phyloP scores from a whole-genome alignment of 495 filamentous ascomycete species.

The Trichoderma orchidacearum region DNA sequence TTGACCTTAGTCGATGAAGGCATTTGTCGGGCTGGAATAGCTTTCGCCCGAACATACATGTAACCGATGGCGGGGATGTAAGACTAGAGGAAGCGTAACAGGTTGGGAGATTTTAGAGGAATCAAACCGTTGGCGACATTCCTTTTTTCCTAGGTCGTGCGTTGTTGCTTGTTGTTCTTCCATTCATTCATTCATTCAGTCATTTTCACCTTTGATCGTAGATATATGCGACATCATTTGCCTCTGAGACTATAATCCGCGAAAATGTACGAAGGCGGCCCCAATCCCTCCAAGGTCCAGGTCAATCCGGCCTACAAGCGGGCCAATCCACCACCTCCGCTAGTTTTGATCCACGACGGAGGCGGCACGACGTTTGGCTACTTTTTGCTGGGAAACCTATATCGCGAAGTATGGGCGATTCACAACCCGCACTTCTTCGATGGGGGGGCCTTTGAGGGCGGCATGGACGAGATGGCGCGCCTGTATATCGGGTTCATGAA shows the following conservation, averaged over 20 bases:
- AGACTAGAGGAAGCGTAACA: background rate
- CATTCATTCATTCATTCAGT: background rate
- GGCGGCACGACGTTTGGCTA: constrained; percentile 27
- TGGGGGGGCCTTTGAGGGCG: constrained; percentile 13
- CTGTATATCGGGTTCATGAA: constrained; percentile 18
- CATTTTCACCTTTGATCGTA: background rate
- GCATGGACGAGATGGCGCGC: constrained; percentile 21
- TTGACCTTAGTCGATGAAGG: background rate
- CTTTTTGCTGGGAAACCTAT: constrained; percentile 18
- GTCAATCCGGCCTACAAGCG: background rate
- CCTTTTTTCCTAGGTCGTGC: background rate
- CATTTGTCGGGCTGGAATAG: background rate
- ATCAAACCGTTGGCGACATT: background rate
- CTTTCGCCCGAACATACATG: background rate
- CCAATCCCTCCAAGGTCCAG: background rate
- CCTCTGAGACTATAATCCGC: no score
- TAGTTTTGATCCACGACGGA: constrained; percentile 30
- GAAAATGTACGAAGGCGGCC: background rate
- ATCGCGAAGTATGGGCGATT: constrained; percentile 21
- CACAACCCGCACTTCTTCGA: constrained; percentile 20
- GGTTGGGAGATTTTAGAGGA: background rate
- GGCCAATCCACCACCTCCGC: constrained; percentile 7
- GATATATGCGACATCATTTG: background rate
- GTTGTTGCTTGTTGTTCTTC: background rate
- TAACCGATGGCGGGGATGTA: no score